These are phyloP conservation scores for Cystoderma amianthinum DNA, from an alignment of 768 basidiomycete species.

Conservation along the genomic window DNA sequence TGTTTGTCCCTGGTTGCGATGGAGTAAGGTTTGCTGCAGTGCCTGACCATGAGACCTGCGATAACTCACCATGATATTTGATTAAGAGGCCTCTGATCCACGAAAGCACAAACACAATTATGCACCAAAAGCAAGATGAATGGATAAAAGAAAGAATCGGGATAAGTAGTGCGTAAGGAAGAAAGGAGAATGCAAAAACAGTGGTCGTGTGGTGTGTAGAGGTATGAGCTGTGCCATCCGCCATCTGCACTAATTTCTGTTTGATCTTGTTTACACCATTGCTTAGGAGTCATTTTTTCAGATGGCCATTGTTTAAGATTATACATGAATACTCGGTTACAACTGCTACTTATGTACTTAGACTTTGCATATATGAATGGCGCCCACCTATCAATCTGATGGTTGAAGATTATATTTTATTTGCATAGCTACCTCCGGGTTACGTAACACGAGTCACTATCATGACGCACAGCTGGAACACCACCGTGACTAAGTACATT, in stretches of 20 bases:
- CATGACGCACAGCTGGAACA: too few species aligned
- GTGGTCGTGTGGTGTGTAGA: background rate
- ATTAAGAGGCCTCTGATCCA: too few species aligned
- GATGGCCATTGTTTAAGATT: too few species aligned
- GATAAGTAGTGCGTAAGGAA: background rate
- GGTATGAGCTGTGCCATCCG: background rate
- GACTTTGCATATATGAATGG: background rate
- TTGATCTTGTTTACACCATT: background rate
- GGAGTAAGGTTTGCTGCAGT: too few species aligned
- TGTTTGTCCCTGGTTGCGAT: constrained; percentile 59
- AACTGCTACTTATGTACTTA: too few species aligned
- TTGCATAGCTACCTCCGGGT: too few species aligned
- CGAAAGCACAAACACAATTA: too few species aligned
- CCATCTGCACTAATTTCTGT: background rate
- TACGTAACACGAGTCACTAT: too few species aligned
- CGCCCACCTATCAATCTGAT: too few species aligned
- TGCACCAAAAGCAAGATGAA: background rate
- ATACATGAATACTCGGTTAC: too few species aligned
- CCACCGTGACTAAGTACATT: too few species aligned
- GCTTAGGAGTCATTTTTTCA: background rate
- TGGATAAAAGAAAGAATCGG: background rate
- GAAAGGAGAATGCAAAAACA: background rate
- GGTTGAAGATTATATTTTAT: too few species aligned
- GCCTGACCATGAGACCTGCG: constrained; percentile 7
- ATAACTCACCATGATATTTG: constrained; percentile 26